Conservation (phyloP, 345 rosid genomes). For the Aegle marmelos region DNA sequence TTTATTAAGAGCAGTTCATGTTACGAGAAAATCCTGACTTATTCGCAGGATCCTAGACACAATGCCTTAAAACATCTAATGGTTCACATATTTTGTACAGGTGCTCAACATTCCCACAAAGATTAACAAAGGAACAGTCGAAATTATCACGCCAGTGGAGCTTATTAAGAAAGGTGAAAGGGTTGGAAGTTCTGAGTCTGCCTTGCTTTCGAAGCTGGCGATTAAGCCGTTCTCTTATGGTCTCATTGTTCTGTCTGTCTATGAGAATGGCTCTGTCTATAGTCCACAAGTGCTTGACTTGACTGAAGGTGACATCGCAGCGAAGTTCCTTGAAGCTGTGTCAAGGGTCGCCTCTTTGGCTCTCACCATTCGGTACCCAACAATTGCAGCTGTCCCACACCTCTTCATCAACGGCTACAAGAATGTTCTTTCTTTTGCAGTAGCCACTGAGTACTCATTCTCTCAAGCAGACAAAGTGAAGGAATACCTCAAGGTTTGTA, state of each 20-base stretch:
- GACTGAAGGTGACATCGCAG: constrained; percentile 69
- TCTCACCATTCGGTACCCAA: constrained; percentile 74
- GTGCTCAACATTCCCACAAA: constrained; percentile 94
- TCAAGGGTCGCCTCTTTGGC: constrained; percentile 66
- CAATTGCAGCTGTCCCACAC: constrained; percentile 82
- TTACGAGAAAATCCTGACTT: no score
- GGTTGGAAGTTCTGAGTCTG: constrained; percentile 95
- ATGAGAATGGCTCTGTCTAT: constrained; percentile 82
- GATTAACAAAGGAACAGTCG: constrained; percentile 98
- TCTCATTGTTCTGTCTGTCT: constrained; percentile 63
- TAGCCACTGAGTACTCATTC: constrained; percentile 69
- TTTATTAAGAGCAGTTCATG: no score
- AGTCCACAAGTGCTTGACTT: constrained; percentile 81
- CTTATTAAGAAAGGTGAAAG: constrained; percentile 93
- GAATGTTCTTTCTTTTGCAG: constrained; percentile 66
- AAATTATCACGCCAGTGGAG: constrained; percentile 90
- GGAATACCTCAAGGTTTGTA: constrained; percentile 67
- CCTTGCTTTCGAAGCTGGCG: constrained; percentile 80
- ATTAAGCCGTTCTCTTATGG: constrained; percentile 93
- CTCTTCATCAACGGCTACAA: constrained; percentile 88
- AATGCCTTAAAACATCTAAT: background rate
- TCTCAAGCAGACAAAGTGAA: constrained; percentile 83
- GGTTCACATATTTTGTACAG: background rate
- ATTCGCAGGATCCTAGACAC: background rate
- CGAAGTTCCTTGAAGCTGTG: constrained; percentile 71